Evolutionary conservation across 768 basidiomycete genomes (phyloP).

Genomic region (Saitozyma podzolica): DNA sequence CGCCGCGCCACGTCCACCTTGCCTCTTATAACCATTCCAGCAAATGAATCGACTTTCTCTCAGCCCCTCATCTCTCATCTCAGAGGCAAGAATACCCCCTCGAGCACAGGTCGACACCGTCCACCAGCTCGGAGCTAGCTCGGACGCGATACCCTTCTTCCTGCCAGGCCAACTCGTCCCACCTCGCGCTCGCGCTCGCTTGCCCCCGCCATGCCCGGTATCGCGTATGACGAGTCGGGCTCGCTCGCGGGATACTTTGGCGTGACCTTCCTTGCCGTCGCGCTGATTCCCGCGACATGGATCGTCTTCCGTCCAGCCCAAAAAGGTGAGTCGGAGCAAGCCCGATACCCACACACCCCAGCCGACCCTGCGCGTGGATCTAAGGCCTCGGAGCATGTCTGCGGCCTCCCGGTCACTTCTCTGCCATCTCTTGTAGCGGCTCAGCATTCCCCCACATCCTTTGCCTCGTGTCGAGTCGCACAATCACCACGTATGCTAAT

Average conservation of each 20-base stretch:
- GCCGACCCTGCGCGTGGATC: too few species aligned
- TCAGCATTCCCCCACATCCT: not conserved
- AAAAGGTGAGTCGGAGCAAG: conserved; percentile 58
- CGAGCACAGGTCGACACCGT: too few species aligned
- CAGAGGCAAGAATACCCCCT: too few species aligned
- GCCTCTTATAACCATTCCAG: not conserved
- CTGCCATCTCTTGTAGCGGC: conserved; percentile 53
- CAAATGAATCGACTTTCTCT: too few species aligned
- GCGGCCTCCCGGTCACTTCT: not conserved
- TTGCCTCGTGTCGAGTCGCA: not conserved
- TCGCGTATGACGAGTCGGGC: conserved; percentile 54
- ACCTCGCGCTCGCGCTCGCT: too few species aligned
- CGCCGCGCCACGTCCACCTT: not conserved
- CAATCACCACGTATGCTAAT: not conserved
- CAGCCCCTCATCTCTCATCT: too few species aligned
- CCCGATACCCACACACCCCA: not conserved
- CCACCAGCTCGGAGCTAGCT: too few species aligned
- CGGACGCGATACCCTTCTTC: too few species aligned
- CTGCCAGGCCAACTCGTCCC: too few species aligned
- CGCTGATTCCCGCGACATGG: conserved; percentile 75
- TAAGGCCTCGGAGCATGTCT: too few species aligned
- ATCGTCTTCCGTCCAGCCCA: conserved; percentile 46
- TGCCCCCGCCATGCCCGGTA: conserved; percentile 34
- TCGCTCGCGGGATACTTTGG: conserved; percentile 67
- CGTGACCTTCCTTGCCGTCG: conserved; percentile 79